These are phyloP conservation scores for Keithomyces neogunnii DNA, from an alignment of 2,329 filamentous ascomycete species.

Conservation along the genomic window DNA sequence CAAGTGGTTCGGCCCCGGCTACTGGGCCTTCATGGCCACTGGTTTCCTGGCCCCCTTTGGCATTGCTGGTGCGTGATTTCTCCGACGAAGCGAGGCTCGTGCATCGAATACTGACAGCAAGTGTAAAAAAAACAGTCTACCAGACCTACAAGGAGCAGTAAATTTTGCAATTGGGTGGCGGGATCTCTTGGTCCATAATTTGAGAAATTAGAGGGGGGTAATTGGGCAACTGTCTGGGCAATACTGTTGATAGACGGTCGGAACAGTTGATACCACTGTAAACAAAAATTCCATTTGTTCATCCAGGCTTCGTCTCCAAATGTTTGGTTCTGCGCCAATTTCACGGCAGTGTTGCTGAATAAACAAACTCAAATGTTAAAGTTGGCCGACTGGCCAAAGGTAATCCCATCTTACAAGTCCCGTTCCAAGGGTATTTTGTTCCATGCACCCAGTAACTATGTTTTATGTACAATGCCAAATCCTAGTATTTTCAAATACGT, in stretches of 20 bases:
- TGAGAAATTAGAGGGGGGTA: slow-evolving; percentile 14
- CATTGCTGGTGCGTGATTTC: slow-evolving; percentile 47
- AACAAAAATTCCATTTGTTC: slow-evolving; percentile 14
- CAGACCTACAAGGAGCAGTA: slow-evolving; percentile 33
- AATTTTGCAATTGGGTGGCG: slow-evolving; percentile 12
- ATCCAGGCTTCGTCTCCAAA: neutral
- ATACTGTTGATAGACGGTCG: slow-evolving; percentile 23
- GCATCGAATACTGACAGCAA: slow-evolving; percentile 4
- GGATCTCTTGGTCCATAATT: slow-evolving; percentile 8
- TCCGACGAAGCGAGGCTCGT: neutral
- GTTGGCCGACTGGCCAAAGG: neutral
- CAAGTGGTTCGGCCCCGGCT: slow-evolving; percentile 74
- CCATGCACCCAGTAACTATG: neutral
- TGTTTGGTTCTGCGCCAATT: neutral
- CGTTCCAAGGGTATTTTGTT: neutral
- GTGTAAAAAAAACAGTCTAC: slow-evolving; percentile 31
- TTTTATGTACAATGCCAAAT: neutral
- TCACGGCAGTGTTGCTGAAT: too few species aligned
- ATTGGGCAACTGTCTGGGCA: slow-evolving; percentile 18
- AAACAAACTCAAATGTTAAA: neutral
- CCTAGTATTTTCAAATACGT: neutral
- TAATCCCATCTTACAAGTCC: neutral
- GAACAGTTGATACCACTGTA: slow-evolving; percentile 17
- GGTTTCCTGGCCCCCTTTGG: slow-evolving; percentile 56
- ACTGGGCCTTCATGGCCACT: slow-evolving; percentile 60